Evolutionary conservation across 352 stramenopile species (phyloP), one percentile per base, ranked within the genome.

Genomic region (Phytophthora ramorum): DNA sequence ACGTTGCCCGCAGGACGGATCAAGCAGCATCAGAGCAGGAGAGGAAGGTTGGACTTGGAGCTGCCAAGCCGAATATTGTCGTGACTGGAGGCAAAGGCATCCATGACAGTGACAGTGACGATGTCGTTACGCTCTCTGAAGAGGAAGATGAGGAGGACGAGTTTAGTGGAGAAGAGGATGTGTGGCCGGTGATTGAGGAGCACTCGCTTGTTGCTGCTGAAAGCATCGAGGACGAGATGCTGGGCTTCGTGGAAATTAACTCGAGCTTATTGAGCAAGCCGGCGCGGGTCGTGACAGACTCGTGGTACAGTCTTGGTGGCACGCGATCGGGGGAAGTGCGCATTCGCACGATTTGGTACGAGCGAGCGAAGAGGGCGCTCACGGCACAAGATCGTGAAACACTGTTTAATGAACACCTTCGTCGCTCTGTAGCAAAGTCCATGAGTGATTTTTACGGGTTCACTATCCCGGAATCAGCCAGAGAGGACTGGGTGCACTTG

Each of bases 361-460:
- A 78, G 7, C 57, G 53, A 41, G 34, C 50, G 4, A 69, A 58
- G 13, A 26, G 52, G n/a, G 17, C 53, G 13, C 57, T 75, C 5
- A 63, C 56, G 5, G 41, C 38, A 6, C 60, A 66, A 40, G 63
- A 81, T 35, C 60, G 75, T 9, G 74, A 86, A 17, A 38, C 53
- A 17, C 20, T 89, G 7, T 85, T 87, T 63, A 43, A 79, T 22
- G 60, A 85, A 45, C 32, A 32, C 26, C 7, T 32, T 80, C 40
- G 30, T 85, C 7, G 57, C 10, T 52, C 32, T 14, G 55, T 74
- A 5, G 46, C 41, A 12, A 68, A 62, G 13, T n/a, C 63, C 7
- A 75, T 81, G 65, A 76, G 67, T 7, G 85, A 93, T 19, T 76
- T 81, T 24, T 91, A 92, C 45, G 85, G 83, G 12, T 93, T 93